phyloP scores from a whole-genome alignment of 2,329 filamentous ascomycete genomes.

The Xylaria digitata region DNA sequence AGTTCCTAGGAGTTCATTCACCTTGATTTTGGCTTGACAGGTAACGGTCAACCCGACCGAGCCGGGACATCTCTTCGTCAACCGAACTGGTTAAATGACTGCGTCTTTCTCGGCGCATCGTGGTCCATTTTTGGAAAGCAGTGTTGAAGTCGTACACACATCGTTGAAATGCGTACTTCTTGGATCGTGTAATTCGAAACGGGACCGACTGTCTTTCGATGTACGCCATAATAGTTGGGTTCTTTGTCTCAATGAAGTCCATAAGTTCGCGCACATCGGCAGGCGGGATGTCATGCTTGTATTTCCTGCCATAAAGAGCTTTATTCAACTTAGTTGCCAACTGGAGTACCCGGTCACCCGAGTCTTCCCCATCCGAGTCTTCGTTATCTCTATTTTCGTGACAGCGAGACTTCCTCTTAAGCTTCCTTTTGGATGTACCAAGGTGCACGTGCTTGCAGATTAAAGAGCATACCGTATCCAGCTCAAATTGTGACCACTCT shows the following conservation, averaged over 20 bases:
- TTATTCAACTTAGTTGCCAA: conserved; percentile 49
- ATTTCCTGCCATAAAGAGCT: conserved; percentile 40
- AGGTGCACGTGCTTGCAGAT: conserved; percentile 43
- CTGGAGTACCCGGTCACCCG: conserved; percentile 18
- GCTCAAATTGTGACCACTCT: conserved; percentile 43
- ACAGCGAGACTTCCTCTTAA: neutral
- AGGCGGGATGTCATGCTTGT: conserved; percentile 19
- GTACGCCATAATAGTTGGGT: conserved; percentile 43
- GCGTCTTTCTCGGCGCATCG: conserved; percentile 6
- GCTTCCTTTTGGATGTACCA: neutral
- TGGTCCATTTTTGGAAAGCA: conserved; percentile 42
- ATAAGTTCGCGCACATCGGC: conserved; percentile 42
- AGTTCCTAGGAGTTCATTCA: neutral
- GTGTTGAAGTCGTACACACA: conserved; percentile 42
- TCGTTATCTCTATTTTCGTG: neutral
- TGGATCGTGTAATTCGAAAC: conserved; percentile 44
- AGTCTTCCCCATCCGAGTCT: neutral
- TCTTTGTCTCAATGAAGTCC: conserved; percentile 42
- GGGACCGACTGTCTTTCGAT: conserved; percentile 42
- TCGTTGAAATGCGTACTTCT: conserved; percentile 45
- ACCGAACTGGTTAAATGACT: neutral
- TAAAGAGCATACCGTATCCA: conserved; percentile 48
- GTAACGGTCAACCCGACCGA: neutral
- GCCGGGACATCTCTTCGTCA: neutral
- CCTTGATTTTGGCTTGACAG: conserved; percentile 1